Evolutionary conservation across 2,329 filamentous ascomycete genomes (phyloP).

Genomic region (Apiospora phragmitis): DNA sequence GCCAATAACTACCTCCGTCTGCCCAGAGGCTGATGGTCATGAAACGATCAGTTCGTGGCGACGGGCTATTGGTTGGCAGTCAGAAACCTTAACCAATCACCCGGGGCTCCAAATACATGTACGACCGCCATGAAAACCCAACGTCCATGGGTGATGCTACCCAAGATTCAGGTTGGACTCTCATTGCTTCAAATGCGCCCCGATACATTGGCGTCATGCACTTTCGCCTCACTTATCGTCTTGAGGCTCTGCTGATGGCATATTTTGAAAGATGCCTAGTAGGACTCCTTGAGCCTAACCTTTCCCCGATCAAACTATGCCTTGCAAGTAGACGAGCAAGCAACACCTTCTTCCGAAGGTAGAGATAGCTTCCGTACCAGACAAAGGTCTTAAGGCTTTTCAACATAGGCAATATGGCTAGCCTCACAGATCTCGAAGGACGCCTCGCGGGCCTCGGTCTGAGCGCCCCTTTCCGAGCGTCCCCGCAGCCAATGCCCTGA

Average conservation of each 20-base stretch:
- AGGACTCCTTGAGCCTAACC: background rate
- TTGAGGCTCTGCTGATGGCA: background rate
- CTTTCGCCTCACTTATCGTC: background rate
- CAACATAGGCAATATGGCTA: background rate
- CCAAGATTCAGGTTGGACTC: background rate
- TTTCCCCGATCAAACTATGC: background rate
- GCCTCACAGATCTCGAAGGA: conserved; percentile 3
- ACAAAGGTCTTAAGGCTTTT: background rate
- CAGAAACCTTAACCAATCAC: background rate
- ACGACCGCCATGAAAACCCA: background rate
- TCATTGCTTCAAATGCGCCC: background rate
- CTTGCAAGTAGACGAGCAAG: background rate
- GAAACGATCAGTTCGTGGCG: background rate
- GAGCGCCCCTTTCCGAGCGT: background rate
- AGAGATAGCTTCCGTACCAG: background rate
- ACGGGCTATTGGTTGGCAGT: background rate
- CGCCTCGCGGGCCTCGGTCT: conserved; percentile 5
- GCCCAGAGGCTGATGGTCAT: background rate
- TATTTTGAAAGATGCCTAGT: background rate
- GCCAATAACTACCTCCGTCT: background rate
- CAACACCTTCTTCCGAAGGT: background rate
- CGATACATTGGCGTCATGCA: background rate
- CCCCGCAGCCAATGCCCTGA: conserved; percentile 19
- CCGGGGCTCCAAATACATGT: background rate
- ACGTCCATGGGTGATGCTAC: background rate